A percentile compares a stretch with the other conserved stretches of the same genome.
These are phyloP conservation scores for Aspergillus sp. DNA, from an alignment of 2,329 filamentous ascomycete genomes.

Conservation along the genomic window DNA sequence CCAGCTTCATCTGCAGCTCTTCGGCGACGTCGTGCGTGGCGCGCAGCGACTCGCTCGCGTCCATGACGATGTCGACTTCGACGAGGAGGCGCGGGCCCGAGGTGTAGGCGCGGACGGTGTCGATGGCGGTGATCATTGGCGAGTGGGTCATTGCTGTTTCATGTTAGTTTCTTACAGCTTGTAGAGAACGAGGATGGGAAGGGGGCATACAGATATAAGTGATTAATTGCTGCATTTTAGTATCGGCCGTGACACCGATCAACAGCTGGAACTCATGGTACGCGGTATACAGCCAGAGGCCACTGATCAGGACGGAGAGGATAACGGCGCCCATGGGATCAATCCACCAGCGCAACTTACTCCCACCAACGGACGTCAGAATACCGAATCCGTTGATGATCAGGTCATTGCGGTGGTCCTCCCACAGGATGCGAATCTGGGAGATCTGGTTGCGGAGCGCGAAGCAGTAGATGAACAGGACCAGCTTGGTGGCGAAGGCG, in stretches of 20 bases:
- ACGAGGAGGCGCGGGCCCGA: constrained; percentile 81
- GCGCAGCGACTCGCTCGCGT: constrained; percentile 60
- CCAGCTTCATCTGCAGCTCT: constrained; percentile 85
- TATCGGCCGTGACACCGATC: constrained; percentile 79
- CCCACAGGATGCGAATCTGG: constrained; percentile 87
- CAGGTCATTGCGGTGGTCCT: constrained; percentile 96
- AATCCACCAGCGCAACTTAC: constrained; percentile 87
- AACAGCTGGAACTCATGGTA: constrained; percentile 84
- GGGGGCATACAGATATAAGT: constrained; percentile 69
- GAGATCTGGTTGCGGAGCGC: constrained; percentile 82
- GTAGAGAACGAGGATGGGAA: background rate
- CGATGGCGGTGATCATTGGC: constrained; percentile 70
- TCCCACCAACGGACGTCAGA: constrained; percentile 80
- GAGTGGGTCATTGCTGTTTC: constrained; percentile 70
- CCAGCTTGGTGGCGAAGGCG: constrained; percentile 77
- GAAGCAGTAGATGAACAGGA: constrained; percentile 86
- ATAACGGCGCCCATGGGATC: constrained; percentile 87
- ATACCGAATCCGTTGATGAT: constrained; percentile 92
- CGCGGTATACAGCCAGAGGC: constrained; percentile 75
- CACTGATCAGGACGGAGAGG: constrained; percentile 67
- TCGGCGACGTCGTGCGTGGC: constrained; percentile 90
- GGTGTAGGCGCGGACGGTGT: constrained; percentile 92
- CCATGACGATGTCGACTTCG: constrained; percentile 95
- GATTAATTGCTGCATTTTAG: constrained; percentile 82
- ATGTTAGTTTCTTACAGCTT: constrained; percentile 1